Conservation (phyloP, 345 rosid species). For the Sonneratia alba region DNA sequence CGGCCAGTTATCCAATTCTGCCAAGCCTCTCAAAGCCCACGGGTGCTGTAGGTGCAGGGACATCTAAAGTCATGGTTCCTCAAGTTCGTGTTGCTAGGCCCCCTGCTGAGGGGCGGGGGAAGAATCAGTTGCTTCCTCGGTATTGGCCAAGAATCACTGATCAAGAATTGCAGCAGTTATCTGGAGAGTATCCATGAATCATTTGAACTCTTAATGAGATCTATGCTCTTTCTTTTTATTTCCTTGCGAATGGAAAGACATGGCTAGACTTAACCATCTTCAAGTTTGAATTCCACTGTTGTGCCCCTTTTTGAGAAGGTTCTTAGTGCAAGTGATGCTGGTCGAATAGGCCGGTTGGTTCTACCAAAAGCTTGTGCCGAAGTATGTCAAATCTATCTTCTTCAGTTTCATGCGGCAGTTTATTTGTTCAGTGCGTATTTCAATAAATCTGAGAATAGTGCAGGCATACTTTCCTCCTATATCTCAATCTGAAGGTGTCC, state of each 20-base stretch:
- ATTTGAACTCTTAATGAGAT: slow-evolving; percentile 5
- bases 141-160: slow-evolving; percentile 95
- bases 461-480: slow-evolving; percentile 93
- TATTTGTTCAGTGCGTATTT: neutral
- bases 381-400: slow-evolving; percentile 30
- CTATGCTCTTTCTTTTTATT: neutral
- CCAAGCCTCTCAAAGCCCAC: slow-evolving; percentile 47
- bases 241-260: neutral
- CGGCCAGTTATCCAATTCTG: slow-evolving; percentile 37
- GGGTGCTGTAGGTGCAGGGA: slow-evolving; percentile 26
- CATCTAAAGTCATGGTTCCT: slow-evolving; percentile 31
- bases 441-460: slow-evolving; percentile 12
- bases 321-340: slow-evolving; percentile 96
- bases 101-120: slow-evolving; percentile 80
- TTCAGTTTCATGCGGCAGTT: neutral
- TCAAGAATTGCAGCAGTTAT: slow-evolving; percentile 76
- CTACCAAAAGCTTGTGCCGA: slow-evolving; percentile 98
- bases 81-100: slow-evolving; percentile 65
- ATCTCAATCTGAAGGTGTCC: slow-evolving; percentile 88
- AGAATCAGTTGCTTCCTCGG: slow-evolving; percentile 79
- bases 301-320: slow-evolving; percentile 91
- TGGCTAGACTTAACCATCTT: slow-evolving; percentile 31
- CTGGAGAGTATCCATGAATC: slow-evolving; percentile 78
- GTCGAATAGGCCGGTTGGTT: slow-evolving; percentile 91
- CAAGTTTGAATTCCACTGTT: slow-evolving; percentile 64